phyloP scores from a whole-genome alignment of 1,284 basidiomycete genomes.

The Microbotryum silenes-acaulis region DNA sequence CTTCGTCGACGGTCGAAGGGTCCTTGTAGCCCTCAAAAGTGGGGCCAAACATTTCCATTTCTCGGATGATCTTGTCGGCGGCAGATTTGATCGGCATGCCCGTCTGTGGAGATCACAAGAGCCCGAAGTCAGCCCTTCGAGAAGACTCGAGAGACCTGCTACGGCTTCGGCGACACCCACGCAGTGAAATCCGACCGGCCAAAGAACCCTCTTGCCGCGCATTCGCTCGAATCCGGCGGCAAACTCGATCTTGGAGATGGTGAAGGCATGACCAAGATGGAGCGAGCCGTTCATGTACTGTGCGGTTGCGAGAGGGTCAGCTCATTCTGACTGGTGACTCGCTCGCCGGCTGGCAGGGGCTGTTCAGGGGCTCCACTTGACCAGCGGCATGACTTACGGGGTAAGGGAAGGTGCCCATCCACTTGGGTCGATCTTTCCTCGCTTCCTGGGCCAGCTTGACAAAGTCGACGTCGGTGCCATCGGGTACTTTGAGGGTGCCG shows the following conservation, averaged over 20 bases:
- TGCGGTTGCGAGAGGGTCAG: slow-evolving; percentile 1
- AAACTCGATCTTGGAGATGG: slow-evolving; percentile 97
- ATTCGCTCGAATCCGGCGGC: slow-evolving; percentile 91
- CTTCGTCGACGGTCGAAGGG: slow-evolving; percentile 13
- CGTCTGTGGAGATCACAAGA: slow-evolving; percentile 8
- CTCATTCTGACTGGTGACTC: not conserved
- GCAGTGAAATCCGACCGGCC: slow-evolving; percentile 92
- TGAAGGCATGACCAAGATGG: slow-evolving; percentile 96
- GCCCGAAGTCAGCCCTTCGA: not conserved
- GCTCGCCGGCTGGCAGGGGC: not conserved
- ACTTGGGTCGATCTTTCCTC: slow-evolving; percentile 72
- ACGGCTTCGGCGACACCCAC: slow-evolving; percentile 3
- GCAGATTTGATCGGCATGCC: slow-evolving; percentile 51
- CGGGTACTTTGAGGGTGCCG: slow-evolving; percentile 11
- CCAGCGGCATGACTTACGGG: slow-evolving; percentile 43
- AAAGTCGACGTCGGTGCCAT: slow-evolving; percentile 10
- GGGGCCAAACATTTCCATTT: slow-evolving; percentile 90
- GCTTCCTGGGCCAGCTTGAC: slow-evolving; percentile 35
- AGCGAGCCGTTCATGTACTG: slow-evolving; percentile 95
- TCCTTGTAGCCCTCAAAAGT: slow-evolving; percentile 57
- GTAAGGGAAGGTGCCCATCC: slow-evolving; percentile 92
- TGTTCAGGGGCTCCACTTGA: not conserved
- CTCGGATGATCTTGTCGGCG: slow-evolving; percentile 92
- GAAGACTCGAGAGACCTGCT: too few relatives aligned
- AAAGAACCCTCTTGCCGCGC: slow-evolving; percentile 88